Evolutionary conservation across 345 rosid genomes (phyloP), one percentile per base, ranked within the genome.

Genomic region (Eucalyptus polybractea): DNA sequence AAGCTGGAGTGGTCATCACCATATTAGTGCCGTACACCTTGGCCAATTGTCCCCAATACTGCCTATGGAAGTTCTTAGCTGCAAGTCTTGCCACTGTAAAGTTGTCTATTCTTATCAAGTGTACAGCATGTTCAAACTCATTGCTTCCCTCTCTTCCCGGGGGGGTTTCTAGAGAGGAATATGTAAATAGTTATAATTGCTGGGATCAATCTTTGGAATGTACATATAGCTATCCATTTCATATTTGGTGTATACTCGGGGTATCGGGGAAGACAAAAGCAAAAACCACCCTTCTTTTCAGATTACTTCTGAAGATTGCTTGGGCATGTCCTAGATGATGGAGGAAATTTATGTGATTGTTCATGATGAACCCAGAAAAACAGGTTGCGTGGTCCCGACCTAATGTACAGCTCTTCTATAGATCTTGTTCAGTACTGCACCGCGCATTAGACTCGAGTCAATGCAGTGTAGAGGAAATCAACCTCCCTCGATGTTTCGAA

Each of bases 1-100:
- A 97, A 94, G 92, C 90, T 95, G 40, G 93, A 93, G 76, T 89
- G 92, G 86, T 95, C 93, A 94, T 90, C 42, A 31, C 54, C 72
- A 50, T 40, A 47, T 44, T 53, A 86, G 88, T 42, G 62, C 56
- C 16, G 4, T 53, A 4, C 83, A 76, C 4, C 47, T 76, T 22
- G 85, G 47, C 47, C 47, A 6, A 37, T 72, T 33, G 25, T 17
- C 81, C 44, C 81, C 4, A 2, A 76, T 40, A 40, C 29, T 3
- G 85, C 85, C 85, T 40, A 22, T 76, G 85, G 47, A 21, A 76
- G 47, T n/a, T 47, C 27, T 87, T 44, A 19, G 40, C 44, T 6
- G 58, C 51, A 60, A 85, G 86, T 85, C 58, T 89, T 89, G 86
- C 80, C 80, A 45, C 22, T 42, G 53, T 85, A 86, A 87, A 44